Percentiles rank a stretch among this genome's conserved stretches.
Conservation (phyloP, 345 rosid genomes). For the sweet orange (Citrus sinensis) region DNA sequence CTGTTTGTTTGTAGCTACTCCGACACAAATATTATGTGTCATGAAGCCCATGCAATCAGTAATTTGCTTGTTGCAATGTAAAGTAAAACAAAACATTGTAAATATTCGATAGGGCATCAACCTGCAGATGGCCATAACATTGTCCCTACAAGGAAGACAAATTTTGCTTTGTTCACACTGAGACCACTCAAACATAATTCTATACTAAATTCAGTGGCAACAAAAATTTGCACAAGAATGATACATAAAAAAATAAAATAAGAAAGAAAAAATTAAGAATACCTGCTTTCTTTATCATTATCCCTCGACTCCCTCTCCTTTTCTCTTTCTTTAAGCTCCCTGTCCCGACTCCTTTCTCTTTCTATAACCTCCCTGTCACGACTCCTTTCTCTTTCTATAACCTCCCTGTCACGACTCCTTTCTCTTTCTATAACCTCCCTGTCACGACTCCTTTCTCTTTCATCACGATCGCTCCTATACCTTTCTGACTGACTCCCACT, state of each 20-base stretch:
- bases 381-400: slow-evolving; percentile 30
- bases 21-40: not conserved
- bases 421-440: slow-evolving; percentile 41
- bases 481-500: slow-evolving; percentile 61
- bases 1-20: not conserved
- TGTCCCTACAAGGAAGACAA: not conserved
- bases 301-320: slow-evolving; percentile 60
- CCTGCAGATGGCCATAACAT: not conserved
- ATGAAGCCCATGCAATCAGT: slow-evolving; percentile 1
- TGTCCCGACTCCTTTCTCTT: slow-evolving; percentile 37
- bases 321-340: slow-evolving; percentile 52
- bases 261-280: slow-evolving; percentile 4
- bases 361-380: too few species aligned
- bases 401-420: slow-evolving; percentile 47
- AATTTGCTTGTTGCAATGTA: not conserved
- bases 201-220: not conserved
- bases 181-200: not conserved
- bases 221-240: not conserved
- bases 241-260: not conserved
- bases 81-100: not conserved
- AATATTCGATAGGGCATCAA: not conserved
- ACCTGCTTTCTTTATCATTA: slow-evolving; percentile 83
- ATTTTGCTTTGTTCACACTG: not conserved
- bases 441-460: slow-evolving; percentile 44
- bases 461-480: slow-evolving; percentile 45